Evolutionary conservation across 1,284 basidiomycete species (phyloP).

Genomic region (Austroboletus novae-zelandiae): DNA sequence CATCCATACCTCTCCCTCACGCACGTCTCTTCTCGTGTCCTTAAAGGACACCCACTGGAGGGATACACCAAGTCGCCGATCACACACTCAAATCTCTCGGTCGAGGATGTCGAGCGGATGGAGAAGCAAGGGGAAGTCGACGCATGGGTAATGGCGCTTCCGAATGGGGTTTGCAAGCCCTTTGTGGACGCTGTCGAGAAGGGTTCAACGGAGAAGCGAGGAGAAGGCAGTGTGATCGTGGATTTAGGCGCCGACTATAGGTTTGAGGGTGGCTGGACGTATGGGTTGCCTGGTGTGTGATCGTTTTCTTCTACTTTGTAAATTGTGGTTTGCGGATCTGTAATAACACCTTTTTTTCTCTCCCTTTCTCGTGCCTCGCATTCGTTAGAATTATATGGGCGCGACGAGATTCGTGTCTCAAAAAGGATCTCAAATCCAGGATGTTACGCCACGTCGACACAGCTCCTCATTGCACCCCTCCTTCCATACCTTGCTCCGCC

Average conservation of each 20-base stretch:
- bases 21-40: constrained; percentile 95
- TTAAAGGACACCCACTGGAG: constrained; percentile 79
- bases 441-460: constrained; percentile 93
- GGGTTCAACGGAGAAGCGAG: constrained; percentile 58
- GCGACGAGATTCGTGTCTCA: constrained; percentile 64
- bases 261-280: constrained; percentile 94
- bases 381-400: constrained; percentile 82
- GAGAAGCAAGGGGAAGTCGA: constrained; percentile 88
- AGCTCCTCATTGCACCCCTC: constrained; percentile 90
- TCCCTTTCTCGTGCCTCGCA: constrained; percentile 18
- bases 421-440: constrained; percentile 95
- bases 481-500: constrained; percentile 66
- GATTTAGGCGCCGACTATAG: constrained; percentile 95
- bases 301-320: constrained; percentile 23
- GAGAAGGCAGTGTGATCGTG: constrained; percentile 74
- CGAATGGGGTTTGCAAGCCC: constrained; percentile 95
- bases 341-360: constrained; percentile 29
- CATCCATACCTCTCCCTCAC: constrained; percentile 89
- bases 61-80: constrained; percentile 83
- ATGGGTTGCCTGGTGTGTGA: constrained; percentile 95
- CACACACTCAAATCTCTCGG: constrained; percentile 77
- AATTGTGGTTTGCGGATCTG: constrained; percentile 9
- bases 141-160: constrained; percentile 97
- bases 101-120: constrained; percentile 79
- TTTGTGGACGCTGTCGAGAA: constrained; percentile 95